Evolutionary conservation across 306 rosid genomes (phyloP).

Genomic region (Cyamopsis tetragonoloba): DNA sequence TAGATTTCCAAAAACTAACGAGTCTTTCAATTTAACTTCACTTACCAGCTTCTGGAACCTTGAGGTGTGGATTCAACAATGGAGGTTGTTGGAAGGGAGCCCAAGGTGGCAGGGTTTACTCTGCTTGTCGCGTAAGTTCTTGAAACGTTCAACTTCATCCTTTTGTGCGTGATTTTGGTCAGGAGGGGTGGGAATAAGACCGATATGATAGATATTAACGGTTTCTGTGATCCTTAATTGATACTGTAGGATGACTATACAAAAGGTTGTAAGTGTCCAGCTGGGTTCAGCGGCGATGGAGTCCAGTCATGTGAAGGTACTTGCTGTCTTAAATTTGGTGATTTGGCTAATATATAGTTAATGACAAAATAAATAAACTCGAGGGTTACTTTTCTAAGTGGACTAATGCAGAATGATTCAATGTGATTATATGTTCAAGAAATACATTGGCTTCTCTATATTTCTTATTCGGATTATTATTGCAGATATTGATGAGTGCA

Average conservation of each 20-base stretch:
- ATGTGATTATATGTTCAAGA: background rate
- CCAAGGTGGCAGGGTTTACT: constrained; percentile 49
- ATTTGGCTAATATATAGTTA: background rate
- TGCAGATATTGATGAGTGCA: constrained; percentile 85
- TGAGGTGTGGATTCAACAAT: constrained; percentile 74
- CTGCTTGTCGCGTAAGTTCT: constrained; percentile 81
- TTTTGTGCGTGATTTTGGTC: background rate
- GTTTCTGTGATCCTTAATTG: constrained; percentile 1
- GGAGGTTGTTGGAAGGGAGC: constrained; percentile 94
- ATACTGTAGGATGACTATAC: constrained; percentile 58
- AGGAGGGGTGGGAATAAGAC: background rate
- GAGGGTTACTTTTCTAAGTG: background rate
- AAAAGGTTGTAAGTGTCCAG: constrained; percentile 81
- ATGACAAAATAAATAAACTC: background rate
- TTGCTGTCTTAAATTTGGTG: constrained; percentile 5
- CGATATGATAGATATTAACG: background rate
- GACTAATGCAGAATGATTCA: background rate
- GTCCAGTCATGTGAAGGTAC: constrained; percentile 73
- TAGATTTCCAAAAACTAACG: background rate
- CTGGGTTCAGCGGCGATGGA: constrained; percentile 90
- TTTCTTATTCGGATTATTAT: constrained; percentile 18
- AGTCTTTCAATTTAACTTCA: background rate
- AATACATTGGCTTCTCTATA: background rate
- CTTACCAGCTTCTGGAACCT: constrained; percentile 71
- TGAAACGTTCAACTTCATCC: too few relatives aligned